phyloP scores from a whole-genome alignment of 2,329 filamentous ascomycete genomes.

The Pseudogymnoascus sp. region DNA sequence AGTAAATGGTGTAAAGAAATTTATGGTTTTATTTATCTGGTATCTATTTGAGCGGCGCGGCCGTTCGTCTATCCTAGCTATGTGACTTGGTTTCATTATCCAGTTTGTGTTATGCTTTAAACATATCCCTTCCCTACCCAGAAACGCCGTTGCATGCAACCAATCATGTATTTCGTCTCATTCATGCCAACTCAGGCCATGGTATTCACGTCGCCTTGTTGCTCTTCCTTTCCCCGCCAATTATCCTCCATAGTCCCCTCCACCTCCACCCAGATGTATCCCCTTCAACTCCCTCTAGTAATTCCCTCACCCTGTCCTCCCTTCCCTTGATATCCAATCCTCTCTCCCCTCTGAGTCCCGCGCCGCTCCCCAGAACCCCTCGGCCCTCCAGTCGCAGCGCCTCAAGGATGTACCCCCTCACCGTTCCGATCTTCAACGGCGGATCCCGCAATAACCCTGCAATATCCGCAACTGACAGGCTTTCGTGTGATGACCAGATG shows the following conservation, averaged over 20 bases:
- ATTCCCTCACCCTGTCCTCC: conserved; percentile 37
- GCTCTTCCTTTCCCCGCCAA: background rate
- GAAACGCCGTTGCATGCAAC: background rate
- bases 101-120: background rate
- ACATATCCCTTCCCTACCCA: background rate
- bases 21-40: background rate
- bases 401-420: conserved; percentile 50
- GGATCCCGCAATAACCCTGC: conserved; percentile 51
- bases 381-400: conserved; percentile 40
- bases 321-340: conserved; percentile 38
- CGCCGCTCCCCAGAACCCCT: background rate
- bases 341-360: conserved; percentile 7
- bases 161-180: background rate
- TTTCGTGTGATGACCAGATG: conserved; percentile 50
- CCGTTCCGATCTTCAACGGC: conserved; percentile 47
- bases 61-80: background rate
- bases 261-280: background rate
- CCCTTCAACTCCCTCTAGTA: conserved; percentile 29
- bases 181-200: background rate
- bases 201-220: background rate
- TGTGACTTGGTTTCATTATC: background rate
- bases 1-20: conserved; percentile 7
- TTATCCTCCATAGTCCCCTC: conserved; percentile 4
- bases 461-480: conserved; percentile 40
- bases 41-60: background rate